Percentiles rank a stretch among this genome's conserved stretches.
Evolutionary conservation across 371 early-diverging fungal genomes (phyloP).

Genomic region (Nosema muscidifuracis): DNA sequence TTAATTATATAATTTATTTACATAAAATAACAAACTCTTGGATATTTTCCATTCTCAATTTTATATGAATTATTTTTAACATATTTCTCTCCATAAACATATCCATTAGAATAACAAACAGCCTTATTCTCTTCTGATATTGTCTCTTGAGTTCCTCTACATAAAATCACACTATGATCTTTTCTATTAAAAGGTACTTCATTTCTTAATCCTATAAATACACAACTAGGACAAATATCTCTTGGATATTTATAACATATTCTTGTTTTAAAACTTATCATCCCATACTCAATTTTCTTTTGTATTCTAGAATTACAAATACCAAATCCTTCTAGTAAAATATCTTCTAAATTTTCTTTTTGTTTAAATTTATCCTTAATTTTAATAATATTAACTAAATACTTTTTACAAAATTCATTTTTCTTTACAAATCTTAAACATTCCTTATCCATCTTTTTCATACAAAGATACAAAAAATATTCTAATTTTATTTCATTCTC

Average conservation of each 20-base stretch:
- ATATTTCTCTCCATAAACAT: conserved; percentile 25
- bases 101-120: conserved; percentile 17
- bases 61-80: not conserved
- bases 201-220: conserved; percentile 10
- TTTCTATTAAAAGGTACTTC: conserved; percentile 34
- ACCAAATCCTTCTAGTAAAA: conserved; percentile 8
- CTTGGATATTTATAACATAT: not conserved
- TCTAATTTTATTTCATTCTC: conserved; percentile 17
- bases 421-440: conserved; percentile 10
- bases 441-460: not conserved
- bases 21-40: conserved; percentile 3
- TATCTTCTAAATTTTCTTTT: not conserved
- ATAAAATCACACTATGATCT: conserved; percentile 20
- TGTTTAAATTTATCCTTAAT: not conserved
- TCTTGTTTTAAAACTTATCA: conserved; percentile 26
- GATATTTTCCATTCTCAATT: not conserved
- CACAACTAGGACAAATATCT: conserved; percentile 16
- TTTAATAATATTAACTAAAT: not conserved
- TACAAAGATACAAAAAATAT: conserved; percentile 18
- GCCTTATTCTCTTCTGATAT: conserved; percentile 21
- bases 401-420: conserved; percentile 10
- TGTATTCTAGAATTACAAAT: conserved; percentile 11
- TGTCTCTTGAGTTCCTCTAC: conserved; percentile 12
- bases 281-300: conserved; percentile 29
- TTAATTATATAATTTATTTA: not conserved